Percentiles rank a stretch among this genome's conserved stretches.
These are phyloP conservation scores for Populus hybrid DNA, from an alignment of 441 rosid species.

Conservation along the genomic window DNA sequence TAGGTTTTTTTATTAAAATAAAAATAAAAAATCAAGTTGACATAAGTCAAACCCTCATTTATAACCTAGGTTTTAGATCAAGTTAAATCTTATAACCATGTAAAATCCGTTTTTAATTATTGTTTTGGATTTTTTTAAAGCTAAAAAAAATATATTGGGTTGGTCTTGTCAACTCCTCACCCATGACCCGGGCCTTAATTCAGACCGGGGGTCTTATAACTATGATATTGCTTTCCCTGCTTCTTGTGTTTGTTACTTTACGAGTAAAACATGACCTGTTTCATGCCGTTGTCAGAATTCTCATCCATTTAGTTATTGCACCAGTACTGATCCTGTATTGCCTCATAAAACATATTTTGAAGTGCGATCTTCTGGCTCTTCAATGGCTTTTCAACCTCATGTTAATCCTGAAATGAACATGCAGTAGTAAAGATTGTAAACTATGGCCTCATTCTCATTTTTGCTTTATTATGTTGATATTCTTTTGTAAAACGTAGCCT, in stretches of 20 bases:
- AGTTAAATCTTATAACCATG: too few relatives aligned
- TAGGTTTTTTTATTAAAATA: too few relatives aligned
- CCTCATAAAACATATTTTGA: neutral
- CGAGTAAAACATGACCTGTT: neutral
- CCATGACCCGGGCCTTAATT: too few relatives aligned
- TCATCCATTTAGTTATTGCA: neutral
- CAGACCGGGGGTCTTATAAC: too few relatives aligned
- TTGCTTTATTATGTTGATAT: neutral
- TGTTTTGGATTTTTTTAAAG: too few relatives aligned
- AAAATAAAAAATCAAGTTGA: too few relatives aligned
- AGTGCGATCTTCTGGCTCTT: neutral
- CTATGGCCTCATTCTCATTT: neutral
- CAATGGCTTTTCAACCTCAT: neutral
- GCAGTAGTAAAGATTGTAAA: neutral
- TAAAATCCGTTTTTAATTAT: too few relatives aligned
- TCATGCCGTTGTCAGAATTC: neutral
- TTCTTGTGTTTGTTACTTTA: neutral
- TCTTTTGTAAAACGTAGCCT: neutral
- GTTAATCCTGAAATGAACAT: neutral
- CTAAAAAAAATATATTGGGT: too few relatives aligned
- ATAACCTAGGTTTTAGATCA: too few relatives aligned
- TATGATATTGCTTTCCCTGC: neutral
- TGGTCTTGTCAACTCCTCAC: too few relatives aligned
- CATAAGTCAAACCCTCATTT: too few relatives aligned
- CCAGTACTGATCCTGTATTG: neutral